These are phyloP conservation scores for Fusarium falciforme DNA, from an alignment of 2,329 filamentous ascomycete species.

Conservation along the genomic window DNA sequence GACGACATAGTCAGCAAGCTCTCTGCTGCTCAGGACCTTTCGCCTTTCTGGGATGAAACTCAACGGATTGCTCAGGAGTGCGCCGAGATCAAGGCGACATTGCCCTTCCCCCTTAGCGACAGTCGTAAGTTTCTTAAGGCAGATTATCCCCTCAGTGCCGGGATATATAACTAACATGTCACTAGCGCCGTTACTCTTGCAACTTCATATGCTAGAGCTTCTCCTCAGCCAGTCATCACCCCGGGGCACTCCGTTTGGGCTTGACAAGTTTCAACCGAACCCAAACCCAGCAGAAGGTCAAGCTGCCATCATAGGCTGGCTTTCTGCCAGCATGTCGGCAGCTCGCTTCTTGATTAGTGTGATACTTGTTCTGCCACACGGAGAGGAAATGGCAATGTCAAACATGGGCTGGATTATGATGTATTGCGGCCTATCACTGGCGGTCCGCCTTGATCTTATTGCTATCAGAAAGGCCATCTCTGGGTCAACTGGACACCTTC, in stretches of 20 bases:
- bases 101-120: constrained; percentile 44
- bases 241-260: constrained; percentile 40
- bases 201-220: constrained; percentile 44
- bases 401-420: constrained; percentile 49
- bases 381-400: constrained; percentile 42
- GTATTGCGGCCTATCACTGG: constrained; percentile 45
- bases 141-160: fast-evolving
- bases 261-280: constrained; percentile 34
- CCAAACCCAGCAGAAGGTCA: constrained; percentile 20
- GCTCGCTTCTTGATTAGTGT: constrained; percentile 40
- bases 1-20: constrained; percentile 35
- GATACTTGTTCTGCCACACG: constrained; percentile 37
- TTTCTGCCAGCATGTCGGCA: constrained; percentile 46
- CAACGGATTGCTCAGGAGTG: constrained; percentile 19
- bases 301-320: constrained; percentile 31
- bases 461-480: constrained; percentile 31
- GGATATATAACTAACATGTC: background rate
- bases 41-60: constrained; percentile 14
- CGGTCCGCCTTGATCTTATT: constrained; percentile 45
- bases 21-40: background rate
- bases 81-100: constrained; percentile 27
- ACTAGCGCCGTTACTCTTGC: constrained; percentile 41
- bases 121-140: constrained; percentile 38
- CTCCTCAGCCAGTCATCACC: constrained; percentile 44
- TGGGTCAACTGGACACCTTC: constrained; percentile 36